Evolutionary conservation across 2,329 filamentous ascomycete species (phyloP), one percentile per base, ranked within the genome.

Genomic region (Fusarium sp.): DNA sequence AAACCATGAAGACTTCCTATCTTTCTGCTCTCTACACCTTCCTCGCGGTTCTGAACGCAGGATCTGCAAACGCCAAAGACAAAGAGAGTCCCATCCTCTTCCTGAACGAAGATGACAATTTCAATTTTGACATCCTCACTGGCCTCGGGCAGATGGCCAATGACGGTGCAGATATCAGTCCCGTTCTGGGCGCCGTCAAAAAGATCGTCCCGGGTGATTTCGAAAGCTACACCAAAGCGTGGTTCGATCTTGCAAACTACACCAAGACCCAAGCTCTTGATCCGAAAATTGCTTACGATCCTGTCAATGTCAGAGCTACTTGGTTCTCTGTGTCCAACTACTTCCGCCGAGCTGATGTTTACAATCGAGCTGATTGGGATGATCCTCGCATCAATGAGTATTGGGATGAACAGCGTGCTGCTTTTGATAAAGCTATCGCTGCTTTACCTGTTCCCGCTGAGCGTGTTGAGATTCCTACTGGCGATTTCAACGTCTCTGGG

Each of bases 321-420:
- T 77, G 66, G 69, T 84, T 85, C 75, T 80, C 76, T 7, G 80
- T 81, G 0, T 67, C 84, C 0, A 79, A 75, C 6, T 86, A 86
- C 73, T 85, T 80, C 65, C 81, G 84, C 18, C 57, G 73, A 1
- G 80, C 84, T 5, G 81, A 82, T 64, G 83, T 84, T 67, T 86
- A 80, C 64, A 75, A 84, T 17, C 80, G 82, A 37, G 78, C 75
- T 9, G 81, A 85, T 69, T 77, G 75, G 78, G 76, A 64, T 26
- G 80, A 86, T 37, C 81, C 83, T 7, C 80, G 80, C 4, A 82
- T 85, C 65, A 75, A 79, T 30, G 67, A 56, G 5, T 63, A 81
- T 2, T 85, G 83, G 83, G 69, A 75, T 7, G 71, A 79, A 42
- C 80, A 83, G 49, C 72, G 70, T 0, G 71, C 67, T 7, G 80